Base-by-base conservation (phyloP, 2,329 filamentous ascomycete genomes). In the Cryoendolithus antarcticus region DNA sequence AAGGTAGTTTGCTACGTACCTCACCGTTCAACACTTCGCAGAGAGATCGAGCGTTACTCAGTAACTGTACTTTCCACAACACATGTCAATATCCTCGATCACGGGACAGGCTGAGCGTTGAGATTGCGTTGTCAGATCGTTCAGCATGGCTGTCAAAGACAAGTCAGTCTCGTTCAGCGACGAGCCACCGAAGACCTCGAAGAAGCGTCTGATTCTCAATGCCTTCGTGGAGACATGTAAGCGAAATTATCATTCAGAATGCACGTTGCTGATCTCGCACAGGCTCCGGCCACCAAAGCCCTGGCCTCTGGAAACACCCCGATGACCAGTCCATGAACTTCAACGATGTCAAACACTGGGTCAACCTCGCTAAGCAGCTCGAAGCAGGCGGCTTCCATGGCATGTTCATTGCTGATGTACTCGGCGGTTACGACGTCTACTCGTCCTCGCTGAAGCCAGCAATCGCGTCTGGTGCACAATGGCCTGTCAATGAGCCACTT, bases 401-500 rank as follows among this genome's bases (percentile, higher is more conserved):
- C 8, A 75, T 80, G 29, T 80, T 80, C 56, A 76, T 81, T 38
- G 77, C 77, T 0, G 77, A 81, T 51, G 75, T 80, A 0, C 64
- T 82, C 58, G 75, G 54, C 29, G 75, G 75, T 4, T 82, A 82
- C 51, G 78, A 84, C 60, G 76, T 82, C 4, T 83, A 81, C 58
- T 74, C 75, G 43, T 58, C 64, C 4, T 77, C 73, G 43, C 63
- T 82, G 2, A 67, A 71, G 3, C 71, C 77, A 0, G 74, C 76
- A 0, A 70, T 80, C 35, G 55, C 67, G 1, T 73, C 75, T 0
- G 79, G 75, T 1, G 75, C 77, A 0, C 79, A 83, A 56, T 82
- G 75, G 70, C 79, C 79, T 0, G 74, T 82, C n/a, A 81, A 80
- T 43, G 78, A 83, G 53, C 78, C 78, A 0, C 52, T 82, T 2